Conservation (phyloP, 306 rosid genomes). For the Rosa lucieae region DNA sequence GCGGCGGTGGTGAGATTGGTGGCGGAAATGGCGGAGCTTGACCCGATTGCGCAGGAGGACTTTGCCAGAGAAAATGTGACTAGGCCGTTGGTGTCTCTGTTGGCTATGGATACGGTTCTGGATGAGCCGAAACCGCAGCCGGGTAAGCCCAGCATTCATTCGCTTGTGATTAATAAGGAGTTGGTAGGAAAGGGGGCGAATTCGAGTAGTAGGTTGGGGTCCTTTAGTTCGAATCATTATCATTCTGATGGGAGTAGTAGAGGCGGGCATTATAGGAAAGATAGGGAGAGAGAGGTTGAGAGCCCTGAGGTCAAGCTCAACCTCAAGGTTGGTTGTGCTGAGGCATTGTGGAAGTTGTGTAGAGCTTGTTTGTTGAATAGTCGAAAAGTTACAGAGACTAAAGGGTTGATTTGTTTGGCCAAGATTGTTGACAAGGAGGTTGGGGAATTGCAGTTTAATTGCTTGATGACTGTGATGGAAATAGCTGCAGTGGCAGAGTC, state of each 20-base stretch:
- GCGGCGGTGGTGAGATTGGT: constrained; percentile 58
- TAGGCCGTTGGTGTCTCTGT: constrained; percentile 58
- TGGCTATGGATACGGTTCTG: constrained; percentile 63
- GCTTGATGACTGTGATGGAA: constrained; percentile 86
- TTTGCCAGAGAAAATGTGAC: constrained; percentile 75
- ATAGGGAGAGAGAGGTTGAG: constrained; percentile 61
- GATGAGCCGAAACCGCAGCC: constrained; percentile 48
- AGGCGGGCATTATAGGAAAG: constrained; percentile 50
- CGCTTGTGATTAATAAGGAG: constrained; percentile 53
- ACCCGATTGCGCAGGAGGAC: constrained; percentile 54
- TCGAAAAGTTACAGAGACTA: constrained; percentile 70
- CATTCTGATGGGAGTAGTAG: constrained; percentile 58
- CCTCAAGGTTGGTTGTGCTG: constrained; percentile 64
- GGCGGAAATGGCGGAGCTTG: constrained; percentile 60
- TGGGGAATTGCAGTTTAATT: constrained; percentile 62
- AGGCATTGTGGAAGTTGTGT: constrained; percentile 84
- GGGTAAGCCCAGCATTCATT: constrained; percentile 52
- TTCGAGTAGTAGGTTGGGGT: constrained; percentile 10
- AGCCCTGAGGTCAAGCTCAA: constrained; percentile 50
- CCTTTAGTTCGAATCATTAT: constrained; percentile 27
- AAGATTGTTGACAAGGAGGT: constrained; percentile 64
- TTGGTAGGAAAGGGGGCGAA: constrained; percentile 12
- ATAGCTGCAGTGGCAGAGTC: constrained; percentile 65
- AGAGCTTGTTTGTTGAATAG: constrained; percentile 49
- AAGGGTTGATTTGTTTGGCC: constrained; percentile 86